Conservation (phyloP, 148 eudicot species). For the Vaccinium myrtillus region DNA sequence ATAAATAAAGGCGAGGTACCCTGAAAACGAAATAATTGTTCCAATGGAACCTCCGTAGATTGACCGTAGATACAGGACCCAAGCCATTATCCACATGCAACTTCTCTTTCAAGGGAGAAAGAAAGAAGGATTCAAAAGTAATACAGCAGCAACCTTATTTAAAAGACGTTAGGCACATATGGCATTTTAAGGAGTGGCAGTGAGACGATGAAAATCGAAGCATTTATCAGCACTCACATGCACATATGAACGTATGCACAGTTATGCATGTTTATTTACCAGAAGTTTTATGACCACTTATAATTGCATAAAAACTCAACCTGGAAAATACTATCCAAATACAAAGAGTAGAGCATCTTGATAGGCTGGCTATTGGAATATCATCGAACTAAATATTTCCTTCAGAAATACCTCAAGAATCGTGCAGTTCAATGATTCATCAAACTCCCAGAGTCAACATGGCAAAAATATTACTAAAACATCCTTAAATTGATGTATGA, state of each 20-base stretch:
- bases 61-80: too few species aligned
- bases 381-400: neutral
- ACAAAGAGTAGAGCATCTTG: neutral
- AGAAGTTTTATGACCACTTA: neutral
- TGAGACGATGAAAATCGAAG: neutral
- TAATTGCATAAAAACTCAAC: neutral
- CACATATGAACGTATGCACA: neutral
- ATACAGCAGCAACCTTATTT: neutral
- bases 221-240: neutral
- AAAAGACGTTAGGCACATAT: neutral
- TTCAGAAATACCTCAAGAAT: neutral
- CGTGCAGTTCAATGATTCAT: slow-evolving; percentile 8
- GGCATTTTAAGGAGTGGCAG: neutral
- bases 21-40: too few species aligned
- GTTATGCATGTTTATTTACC: too few species aligned
- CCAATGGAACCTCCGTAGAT: too few species aligned
- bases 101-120: neutral
- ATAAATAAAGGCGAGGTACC: too few species aligned
- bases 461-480: neutral
- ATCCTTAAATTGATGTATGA: neutral
- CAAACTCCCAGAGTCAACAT: neutral
- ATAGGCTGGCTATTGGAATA: neutral
- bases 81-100: neutral
- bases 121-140: neutral
- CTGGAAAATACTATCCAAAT: neutral